Evolutionary conservation across 2,329 filamentous ascomycete genomes (phyloP), one percentile per base, ranked within the genome.

Genomic region (Aspergillus aculeatus): DNA sequence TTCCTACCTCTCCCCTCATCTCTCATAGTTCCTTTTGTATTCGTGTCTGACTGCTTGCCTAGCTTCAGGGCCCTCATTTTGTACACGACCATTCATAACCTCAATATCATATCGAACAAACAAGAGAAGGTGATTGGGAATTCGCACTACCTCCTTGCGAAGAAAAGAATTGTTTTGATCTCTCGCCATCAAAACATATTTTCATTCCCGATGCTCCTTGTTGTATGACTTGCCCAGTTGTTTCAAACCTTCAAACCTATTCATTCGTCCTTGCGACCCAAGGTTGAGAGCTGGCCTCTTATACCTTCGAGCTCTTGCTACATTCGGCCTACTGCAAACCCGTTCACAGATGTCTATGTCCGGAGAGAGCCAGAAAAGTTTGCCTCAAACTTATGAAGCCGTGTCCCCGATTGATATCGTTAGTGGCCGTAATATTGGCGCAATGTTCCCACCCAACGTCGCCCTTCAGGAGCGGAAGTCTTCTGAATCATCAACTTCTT

Each of bases 401-500:
- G 73, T 76, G 41, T 72, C 74, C n/a, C 76, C 77, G 24, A 59
- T 71, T 35, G 77, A 78, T 65, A 67, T 79, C 47, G 71, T 76
- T 48, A 65, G 68, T 54, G 68, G 66, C 54, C 71, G 68, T 47
- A 73, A 68, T 63, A 66, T 68, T 66, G 68, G 63, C 62, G 66
- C 62, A 69, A 73, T 70, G 69, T 66, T 62, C 47, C 66, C 61
- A 59, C 62, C 68, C 16, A 68, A 69, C 48, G 62, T 66, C 53
- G 59, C 60, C 26, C 61, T 69, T 47, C 63, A 69, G 54, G 66
- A 60, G 62, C 68, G 69, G 57, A 70, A 59, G 53, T 69, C 65
- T 44, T 71, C 72, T n/a, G 75, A 75, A 49, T 71, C 71, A 16
- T 69, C 71, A 32, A 62, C 62, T 29, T 68, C 72, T 5, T 75